Evolutionary conservation across 1,284 basidiomycete genomes (phyloP), one percentile per base, ranked within the genome.

Genomic region (Gomphus bonarii): DNA sequence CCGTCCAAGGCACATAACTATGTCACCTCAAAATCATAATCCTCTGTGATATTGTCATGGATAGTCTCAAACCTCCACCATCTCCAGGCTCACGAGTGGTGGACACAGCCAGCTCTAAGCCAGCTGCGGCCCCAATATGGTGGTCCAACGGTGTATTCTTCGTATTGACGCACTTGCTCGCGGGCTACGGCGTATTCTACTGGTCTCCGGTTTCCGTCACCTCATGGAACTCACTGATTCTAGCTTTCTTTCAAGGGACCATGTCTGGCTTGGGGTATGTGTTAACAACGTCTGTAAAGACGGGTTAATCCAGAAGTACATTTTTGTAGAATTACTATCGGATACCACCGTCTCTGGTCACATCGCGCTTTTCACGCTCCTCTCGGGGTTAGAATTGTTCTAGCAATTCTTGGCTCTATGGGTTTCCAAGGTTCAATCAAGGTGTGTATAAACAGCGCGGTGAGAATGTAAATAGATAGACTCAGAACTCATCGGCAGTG

Each of bases 301-400:
- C 36, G 14, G 8, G 16, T 35, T 47, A 14, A 6, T 11, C 42
- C 38, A 30, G 12, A 48, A n/a, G 8, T 36, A 50, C 50, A 22
- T 20, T 51, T 11, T n/a, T n/a, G 7, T 61, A 84, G 84, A 0
- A 81, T 88, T 54, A 86, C 84, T 0, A 75, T 85, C 64, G 87
- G 87, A 1, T 89, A 90, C 66, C 87, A 90, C 65, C 75, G 87
- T 28, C 69, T 90, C 18, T 89, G 86, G 71, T 86, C 85, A 3
- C 87, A 90, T 65, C 76, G 79, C 2, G 77, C 85, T 0, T 89
- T 87, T 68, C 75, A 75, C 9, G 86, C 87, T 2, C 70, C 72
- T 0, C 61, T 78, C 10, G 72, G 72, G 3, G 77, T 88, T 30
- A 75, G 85, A 8, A 61, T 82, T 14, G 66, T 78, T 20, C 69